Percentiles rank a stretch among this genome's conserved stretches.
Evolutionary conservation across 805 yeast genomes (phyloP).

Genomic region (Candida methanosorbosa): DNA sequence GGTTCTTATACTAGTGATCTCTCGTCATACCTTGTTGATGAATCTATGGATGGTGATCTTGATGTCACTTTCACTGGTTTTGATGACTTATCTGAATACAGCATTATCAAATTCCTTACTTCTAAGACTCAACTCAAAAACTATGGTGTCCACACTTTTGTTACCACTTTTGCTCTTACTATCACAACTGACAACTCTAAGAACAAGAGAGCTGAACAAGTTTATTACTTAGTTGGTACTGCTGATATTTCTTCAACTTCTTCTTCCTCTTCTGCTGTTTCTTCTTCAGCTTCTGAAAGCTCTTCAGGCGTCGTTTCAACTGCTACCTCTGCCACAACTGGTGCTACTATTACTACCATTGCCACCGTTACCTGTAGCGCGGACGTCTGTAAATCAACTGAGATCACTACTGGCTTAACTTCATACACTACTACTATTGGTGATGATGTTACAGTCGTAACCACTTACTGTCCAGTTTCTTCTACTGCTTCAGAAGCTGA

Average conservation of each 20-base stretch:
- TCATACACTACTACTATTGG: conserved; percentile 15
- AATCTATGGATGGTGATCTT: conserved; percentile 5
- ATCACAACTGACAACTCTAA: conserved; percentile 2
- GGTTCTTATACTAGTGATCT: background rate
- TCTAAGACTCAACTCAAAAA: conserved; percentile 12
- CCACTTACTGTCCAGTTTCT: conserved; percentile 2
- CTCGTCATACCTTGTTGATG: conserved; percentile 5
- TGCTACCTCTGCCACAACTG: background rate
- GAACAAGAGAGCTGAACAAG: conserved; percentile 10
- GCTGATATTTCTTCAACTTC: conserved; percentile 2
- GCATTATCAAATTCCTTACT: conserved; percentile 6
- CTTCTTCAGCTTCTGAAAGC: conserved; percentile 1
- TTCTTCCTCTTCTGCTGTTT: conserved; percentile 1
- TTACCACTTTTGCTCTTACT: conserved; percentile 14
- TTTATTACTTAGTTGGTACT: conserved; percentile 13
- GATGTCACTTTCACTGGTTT: conserved; percentile 6
- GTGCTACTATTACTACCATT: background rate
- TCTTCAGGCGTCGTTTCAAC: background rate
- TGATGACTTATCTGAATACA: conserved; percentile 3
- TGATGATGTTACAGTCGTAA: conserved; percentile 20
- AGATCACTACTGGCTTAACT: conserved; percentile 22
- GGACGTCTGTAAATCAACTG: conserved; percentile 1
- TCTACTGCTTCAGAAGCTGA: conserved; percentile 1
- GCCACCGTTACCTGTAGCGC: conserved; percentile 1
- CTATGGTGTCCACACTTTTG: conserved; percentile 6